These are phyloP conservation scores for Sporodiniella umbellata DNA, from an alignment of 371 early-diverging fungal genomes.

Conservation along the genomic window DNA sequence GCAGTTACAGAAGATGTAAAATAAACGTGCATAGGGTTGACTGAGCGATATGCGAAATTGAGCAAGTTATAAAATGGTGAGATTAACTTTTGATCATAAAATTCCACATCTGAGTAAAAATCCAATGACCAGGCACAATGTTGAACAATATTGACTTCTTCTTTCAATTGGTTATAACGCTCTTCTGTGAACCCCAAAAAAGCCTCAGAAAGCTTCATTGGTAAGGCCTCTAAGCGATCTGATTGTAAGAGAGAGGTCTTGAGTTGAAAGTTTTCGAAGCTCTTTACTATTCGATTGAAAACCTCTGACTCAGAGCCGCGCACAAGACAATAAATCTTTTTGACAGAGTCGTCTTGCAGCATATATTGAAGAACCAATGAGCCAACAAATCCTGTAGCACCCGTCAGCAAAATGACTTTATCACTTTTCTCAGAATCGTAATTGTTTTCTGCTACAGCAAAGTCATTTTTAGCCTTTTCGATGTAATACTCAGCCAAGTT, in stretches of 20 bases:
- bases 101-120: conserved; percentile 26
- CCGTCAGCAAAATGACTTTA: conserved; percentile 34
- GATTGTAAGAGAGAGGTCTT: conserved; percentile 3
- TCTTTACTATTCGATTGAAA: conserved; percentile 15
- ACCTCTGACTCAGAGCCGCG: conserved; percentile 15
- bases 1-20: conserved; percentile 32
- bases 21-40: conserved; percentile 34
- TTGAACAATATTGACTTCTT: conserved; percentile 30
- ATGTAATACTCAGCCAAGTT: conserved; percentile 11
- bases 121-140: conserved; percentile 38
- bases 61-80: conserved; percentile 30
- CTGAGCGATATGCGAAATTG: conserved; percentile 28
- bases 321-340: conserved; percentile 28
- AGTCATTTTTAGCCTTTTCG: conserved; percentile 15
- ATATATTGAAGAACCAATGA: conserved; percentile 27
- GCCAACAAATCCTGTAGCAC: conserved; percentile 42
- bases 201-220: conserved; percentile 13
- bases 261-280: conserved; percentile 21
- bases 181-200: conserved; percentile 23
- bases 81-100: conserved; percentile 34
- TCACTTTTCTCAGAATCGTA: not conserved
- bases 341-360: conserved; percentile 15
- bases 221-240: conserved; percentile 8
- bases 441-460: conserved; percentile 5
- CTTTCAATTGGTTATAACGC: conserved; percentile 16